Base-by-base conservation (phyloP, 2,329 filamentous ascomycete species). In the Nigrograna mackinnonii region DNA sequence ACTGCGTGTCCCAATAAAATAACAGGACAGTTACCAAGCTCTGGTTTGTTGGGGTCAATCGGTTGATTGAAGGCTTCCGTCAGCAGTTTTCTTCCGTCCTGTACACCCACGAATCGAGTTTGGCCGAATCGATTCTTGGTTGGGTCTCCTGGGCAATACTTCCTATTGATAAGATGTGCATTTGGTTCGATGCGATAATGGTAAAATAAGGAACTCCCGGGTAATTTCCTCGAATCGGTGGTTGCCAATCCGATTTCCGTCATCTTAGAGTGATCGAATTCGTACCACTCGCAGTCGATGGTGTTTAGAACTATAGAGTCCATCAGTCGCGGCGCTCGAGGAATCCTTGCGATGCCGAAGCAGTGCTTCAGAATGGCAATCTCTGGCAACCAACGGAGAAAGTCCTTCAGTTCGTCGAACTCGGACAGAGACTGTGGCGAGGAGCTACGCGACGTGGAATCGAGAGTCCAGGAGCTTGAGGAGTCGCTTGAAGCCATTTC, bases 1-100 rank as follows among this genome's bases (percentile, higher is more conserved):
- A 57, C 37, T 3, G 49, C 57, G 16, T 60, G 54, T 4, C 57
- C 57, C 0, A 60, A n/a, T 32, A 60, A 50, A 2, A 60, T 49
- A 14, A 58, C 34, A 1, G 52, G 52, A 1, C 22, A 28, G 6
- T 6, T 16, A 0, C n/a, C 18, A 18, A 12, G 12, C 14, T 35
- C 30, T 11, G 22, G n/a, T 2, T 20, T 12, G n/a, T n/a, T n/a
- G n/a, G n/a, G n/a, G n/a, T n/a, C n/a, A n/a, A n/a, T n/a, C n/a
- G n/a, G n/a, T 16, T 42, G 32, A 5, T 14, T 31, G 16, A 59
- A 52, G 2, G 32, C 7, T 1, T 41, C 11, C 2, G 31, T n/a
- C 2, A 59, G 43, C 19, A 51, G 26, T 2, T 34, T 12, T 12
- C 16, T 31, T 1, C 45, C 47, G 21, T 55, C 43, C 1, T 37